These are phyloP conservation scores for Gaultheria prostrata DNA, from an alignment of 148 eudicot species.

Conservation along the genomic window DNA sequence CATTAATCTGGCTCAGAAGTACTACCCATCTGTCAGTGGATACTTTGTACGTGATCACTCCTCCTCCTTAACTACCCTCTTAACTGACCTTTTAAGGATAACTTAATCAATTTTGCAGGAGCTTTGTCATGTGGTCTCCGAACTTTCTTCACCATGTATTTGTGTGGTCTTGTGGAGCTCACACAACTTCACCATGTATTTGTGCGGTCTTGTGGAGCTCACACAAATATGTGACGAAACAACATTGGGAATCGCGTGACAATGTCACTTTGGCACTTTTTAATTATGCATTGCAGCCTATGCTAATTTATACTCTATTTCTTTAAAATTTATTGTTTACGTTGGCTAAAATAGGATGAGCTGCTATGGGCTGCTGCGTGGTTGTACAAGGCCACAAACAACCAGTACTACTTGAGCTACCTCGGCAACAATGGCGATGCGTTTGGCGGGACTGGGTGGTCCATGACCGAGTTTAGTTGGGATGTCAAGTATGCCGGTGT, in stretches of 20 bases:
- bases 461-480: conserved; percentile 97
- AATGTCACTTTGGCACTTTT: too few relatives aligned
- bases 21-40: conserved; percentile 95
- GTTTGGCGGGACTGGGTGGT: conserved; percentile 94
- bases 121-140: not conserved
- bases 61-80: not conserved
- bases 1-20: conserved; percentile 86
- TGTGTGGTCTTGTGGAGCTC: too few relatives aligned
- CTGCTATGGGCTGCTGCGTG: conserved; percentile 96
- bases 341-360: conserved; percentile 52
- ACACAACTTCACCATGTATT: too few relatives aligned
- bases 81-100: not conserved
- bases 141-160: too few relatives aligned
- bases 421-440: conserved; percentile 72
- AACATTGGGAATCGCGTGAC: too few relatives aligned
- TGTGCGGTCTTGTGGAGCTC: too few relatives aligned
- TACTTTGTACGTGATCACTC: conserved; percentile 60
- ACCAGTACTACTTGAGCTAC: conserved; percentile 71
- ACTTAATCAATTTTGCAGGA: not conserved
- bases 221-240: too few relatives aligned
- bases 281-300: not conserved
- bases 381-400: conserved; percentile 92
- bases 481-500: conserved; percentile 99
- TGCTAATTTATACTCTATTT: not conserved
- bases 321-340: not conserved